Conservation (phyloP, 2,329 filamentous ascomycete species). For the Aspergillus udagawae region DNA sequence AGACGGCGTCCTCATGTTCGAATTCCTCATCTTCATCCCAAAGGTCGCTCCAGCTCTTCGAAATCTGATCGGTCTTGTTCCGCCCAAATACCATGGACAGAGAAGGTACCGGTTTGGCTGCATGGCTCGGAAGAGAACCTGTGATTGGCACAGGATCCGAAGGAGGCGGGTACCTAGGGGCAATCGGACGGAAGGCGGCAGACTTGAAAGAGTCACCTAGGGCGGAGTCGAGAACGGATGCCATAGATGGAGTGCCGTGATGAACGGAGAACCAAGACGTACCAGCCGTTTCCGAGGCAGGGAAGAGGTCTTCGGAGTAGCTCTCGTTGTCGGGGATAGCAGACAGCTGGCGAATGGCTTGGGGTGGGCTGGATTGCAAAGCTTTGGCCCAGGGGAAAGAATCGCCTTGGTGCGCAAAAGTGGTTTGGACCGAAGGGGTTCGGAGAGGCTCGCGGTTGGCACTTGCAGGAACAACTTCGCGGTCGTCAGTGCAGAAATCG, state of each 20-base stretch:
- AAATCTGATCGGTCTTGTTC: constrained; percentile 67
- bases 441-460: constrained; percentile 93
- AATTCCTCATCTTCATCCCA: constrained; percentile 85
- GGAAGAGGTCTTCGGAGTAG: constrained; percentile 82
- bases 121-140: constrained; percentile 68
- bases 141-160: constrained; percentile 68
- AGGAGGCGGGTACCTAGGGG: constrained; percentile 45
- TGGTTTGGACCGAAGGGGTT: constrained; percentile 90
- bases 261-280: constrained; percentile 74
- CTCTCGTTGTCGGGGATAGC: constrained; percentile 74
- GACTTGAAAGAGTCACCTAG: constrained; percentile 79
- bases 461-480: constrained; percentile 68
- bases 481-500: constrained; percentile 85
- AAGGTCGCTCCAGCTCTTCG: constrained; percentile 98
- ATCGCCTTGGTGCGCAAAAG: constrained; percentile 68
- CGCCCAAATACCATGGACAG: constrained; percentile 78
- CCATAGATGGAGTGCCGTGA: constrained; percentile 73
- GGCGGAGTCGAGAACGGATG: constrained; percentile 78
- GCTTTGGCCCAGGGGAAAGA: constrained; percentile 96
- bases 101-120: constrained; percentile 58
- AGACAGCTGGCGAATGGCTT: constrained; percentile 75
- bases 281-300: constrained; percentile 63
- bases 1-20: constrained; percentile 57
- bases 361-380: constrained; percentile 69
- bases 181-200: constrained; percentile 48